A percentile compares a stretch with the other conserved stretches of the same genome.
Evolutionary conservation across 1,284 basidiomycete species (phyloP).

Genomic region (Cutaneotrichosporon dermatis): DNA sequence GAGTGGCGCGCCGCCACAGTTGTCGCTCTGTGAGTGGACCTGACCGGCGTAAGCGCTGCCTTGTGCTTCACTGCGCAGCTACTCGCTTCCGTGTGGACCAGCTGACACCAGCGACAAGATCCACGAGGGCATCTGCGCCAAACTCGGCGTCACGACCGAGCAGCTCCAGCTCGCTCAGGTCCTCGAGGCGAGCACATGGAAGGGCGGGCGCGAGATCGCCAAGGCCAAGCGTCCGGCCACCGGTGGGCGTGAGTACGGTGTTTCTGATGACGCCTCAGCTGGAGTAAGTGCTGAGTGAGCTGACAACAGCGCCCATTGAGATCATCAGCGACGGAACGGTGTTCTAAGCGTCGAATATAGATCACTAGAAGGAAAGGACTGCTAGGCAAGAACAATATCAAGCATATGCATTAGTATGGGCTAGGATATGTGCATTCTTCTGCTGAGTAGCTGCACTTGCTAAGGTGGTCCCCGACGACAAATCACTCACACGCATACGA

Average conservation of each 20-base stretch:
- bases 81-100: too few species aligned
- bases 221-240: slow-evolving; percentile 64
- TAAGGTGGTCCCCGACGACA: too few species aligned
- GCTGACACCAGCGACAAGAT: slow-evolving; percentile 64
- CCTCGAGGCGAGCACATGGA: slow-evolving; percentile 92
- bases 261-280: too few species aligned
- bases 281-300: not conserved
- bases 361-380: too few species aligned
- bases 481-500: too few species aligned
- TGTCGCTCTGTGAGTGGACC: slow-evolving; percentile 66
- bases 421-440: too few species aligned
- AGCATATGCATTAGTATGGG: too few species aligned
- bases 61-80: too few species aligned
- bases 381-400: too few species aligned
- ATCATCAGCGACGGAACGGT: slow-evolving; percentile 38
- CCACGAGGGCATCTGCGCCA: slow-evolving; percentile 63
- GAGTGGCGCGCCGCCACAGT: slow-evolving; percentile 96
- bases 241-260: slow-evolving; percentile 54
- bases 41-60: too few species aligned
- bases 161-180: slow-evolving; percentile 70
- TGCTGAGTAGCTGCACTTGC: too few species aligned
- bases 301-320: slow-evolving; percentile 28
- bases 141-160: slow-evolving; percentile 54
- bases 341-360: slow-evolving; percentile 16
- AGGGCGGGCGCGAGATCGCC: slow-evolving; percentile 87